These are phyloP conservation scores for Xylaria venustula DNA, from an alignment of 495 filamentous ascomycete genomes.

Conservation along the genomic window DNA sequence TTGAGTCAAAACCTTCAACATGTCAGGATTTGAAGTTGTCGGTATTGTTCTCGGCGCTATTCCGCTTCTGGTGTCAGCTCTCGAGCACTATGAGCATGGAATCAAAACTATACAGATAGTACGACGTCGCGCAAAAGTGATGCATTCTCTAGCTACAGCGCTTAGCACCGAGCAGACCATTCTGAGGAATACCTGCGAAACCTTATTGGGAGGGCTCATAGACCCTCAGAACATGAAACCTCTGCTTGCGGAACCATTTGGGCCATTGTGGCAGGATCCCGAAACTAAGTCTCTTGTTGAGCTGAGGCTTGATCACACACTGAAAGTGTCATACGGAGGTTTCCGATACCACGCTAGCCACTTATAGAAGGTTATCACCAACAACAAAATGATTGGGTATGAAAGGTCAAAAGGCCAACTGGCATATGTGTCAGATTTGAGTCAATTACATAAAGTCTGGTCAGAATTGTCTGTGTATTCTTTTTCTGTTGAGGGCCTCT, in stretches of 20 bases:
- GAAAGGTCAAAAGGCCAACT: too few species aligned
- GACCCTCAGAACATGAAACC: conserved; percentile 19
- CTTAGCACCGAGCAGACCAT: conserved; percentile 32
- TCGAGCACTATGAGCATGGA: conserved; percentile 37
- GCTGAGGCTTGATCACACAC: conserved; percentile 4
- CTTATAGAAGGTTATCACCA: too few species aligned
- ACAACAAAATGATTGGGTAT: too few species aligned
- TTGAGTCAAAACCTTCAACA: conserved; percentile 6
- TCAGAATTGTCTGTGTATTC: too few species aligned
- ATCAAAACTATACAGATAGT: conserved; percentile 24
- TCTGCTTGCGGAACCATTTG: conserved; percentile 28
- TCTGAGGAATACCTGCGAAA: conserved; percentile 35
- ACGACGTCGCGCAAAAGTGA: conserved; percentile 18
- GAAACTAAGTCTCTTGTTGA: conserved; percentile 1
- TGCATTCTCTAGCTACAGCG: conserved; percentile 30
- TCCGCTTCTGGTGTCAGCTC: conserved; percentile 37
- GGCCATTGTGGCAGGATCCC: conserved; percentile 12
- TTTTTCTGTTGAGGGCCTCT: too few species aligned
- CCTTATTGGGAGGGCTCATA: conserved; percentile 27
- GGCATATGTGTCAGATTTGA: too few species aligned
- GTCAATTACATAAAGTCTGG: too few species aligned
- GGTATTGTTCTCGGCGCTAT: conserved; percentile 42
- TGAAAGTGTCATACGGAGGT: too few species aligned
- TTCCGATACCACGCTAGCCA: too few species aligned
- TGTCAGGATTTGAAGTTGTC: conserved; percentile 46